These are phyloP conservation scores for Ustilago crameri DNA, from an alignment of 1,284 basidiomycete species.

Conservation along the genomic window DNA sequence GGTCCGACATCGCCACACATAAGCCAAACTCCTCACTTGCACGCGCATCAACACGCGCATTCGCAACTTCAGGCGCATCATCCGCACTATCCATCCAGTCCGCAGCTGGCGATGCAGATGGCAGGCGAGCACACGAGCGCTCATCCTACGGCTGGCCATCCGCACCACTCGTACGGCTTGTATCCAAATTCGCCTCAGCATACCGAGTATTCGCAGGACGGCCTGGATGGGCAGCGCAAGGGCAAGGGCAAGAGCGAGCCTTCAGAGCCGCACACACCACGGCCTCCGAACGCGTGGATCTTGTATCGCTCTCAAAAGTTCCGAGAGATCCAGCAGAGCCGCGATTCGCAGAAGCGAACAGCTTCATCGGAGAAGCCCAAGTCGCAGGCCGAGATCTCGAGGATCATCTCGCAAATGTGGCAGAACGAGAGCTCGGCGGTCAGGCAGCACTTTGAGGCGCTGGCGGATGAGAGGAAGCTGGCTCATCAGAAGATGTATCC, in stretches of 20 bases:
- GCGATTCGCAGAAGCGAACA: constrained; percentile 63
- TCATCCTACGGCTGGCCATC: constrained; percentile 9
- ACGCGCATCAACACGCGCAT: constrained; percentile 10
- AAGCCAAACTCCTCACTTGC: constrained; percentile 12
- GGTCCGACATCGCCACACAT: constrained; percentile 6
- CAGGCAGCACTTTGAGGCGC: constrained; percentile 76
- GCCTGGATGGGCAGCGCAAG: constrained; percentile 12
- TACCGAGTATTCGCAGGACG: constrained; percentile 2
- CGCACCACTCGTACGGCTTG: constrained; percentile 4
- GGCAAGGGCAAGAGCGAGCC: neutral
- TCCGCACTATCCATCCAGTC: constrained; percentile 7
- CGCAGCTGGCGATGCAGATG: constrained; percentile 18
- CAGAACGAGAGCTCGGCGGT: constrained; percentile 73
- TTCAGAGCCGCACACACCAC: constrained; percentile 71
- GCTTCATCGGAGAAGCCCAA: constrained; percentile 69
- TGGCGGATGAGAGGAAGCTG: constrained; percentile 76
- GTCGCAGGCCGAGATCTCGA: constrained; percentile 80
- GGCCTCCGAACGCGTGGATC: constrained; percentile 91
- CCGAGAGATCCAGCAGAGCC: constrained; percentile 69
- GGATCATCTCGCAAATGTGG: constrained; percentile 79
- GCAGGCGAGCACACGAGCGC: constrained; percentile 11
- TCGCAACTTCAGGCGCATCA: constrained; percentile 8
- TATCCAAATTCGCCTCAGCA: constrained; percentile 13
- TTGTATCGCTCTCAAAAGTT: constrained; percentile 82
- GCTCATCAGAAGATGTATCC: constrained; percentile 68